These are phyloP conservation scores for Suillus decipiens DNA, from an alignment of 768 basidiomycete genomes.

Conservation along the genomic window DNA sequence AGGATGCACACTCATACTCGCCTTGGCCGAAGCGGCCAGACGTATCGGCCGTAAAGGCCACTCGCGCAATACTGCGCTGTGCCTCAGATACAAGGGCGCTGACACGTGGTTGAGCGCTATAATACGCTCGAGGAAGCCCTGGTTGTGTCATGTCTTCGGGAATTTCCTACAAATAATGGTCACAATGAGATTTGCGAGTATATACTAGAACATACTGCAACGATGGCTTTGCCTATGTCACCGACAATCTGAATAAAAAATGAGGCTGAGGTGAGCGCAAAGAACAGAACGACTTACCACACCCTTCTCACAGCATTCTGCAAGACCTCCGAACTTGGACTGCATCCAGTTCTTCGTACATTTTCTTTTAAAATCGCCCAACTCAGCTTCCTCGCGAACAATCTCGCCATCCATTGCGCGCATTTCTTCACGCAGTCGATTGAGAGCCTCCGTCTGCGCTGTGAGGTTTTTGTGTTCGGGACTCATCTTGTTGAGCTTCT, in stretches of 20 bases:
- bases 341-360: conserved; percentile 71
- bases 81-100: conserved; percentile 66
- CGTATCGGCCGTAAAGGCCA: conserved; percentile 47
- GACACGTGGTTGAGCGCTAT: conserved; percentile 65
- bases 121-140: conserved; percentile 73
- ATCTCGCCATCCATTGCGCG: conserved; percentile 79
- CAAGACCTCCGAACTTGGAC: conserved; percentile 84
- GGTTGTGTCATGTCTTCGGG: conserved; percentile 80
- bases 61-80: conserved; percentile 51
- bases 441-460: conserved; percentile 71
- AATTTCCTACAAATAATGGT: conserved; percentile 56
- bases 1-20: conserved; percentile 14
- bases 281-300: conserved; percentile 34
- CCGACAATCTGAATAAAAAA: conserved; percentile 42
- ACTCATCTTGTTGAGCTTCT: conserved; percentile 87
- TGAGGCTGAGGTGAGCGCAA: conserved; percentile 1
- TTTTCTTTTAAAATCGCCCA: conserved; percentile 83
- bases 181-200: conserved; percentile 4
- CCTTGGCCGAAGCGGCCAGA: conserved; percentile 17
- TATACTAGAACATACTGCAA: conserved; percentile 34
- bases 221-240: conserved; percentile 48
- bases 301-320: conserved; percentile 86
- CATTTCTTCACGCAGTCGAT: conserved; percentile 75
- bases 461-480: conserved; percentile 84
- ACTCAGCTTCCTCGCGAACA: conserved; percentile 72